Conservation (phyloP, 2,329 filamentous ascomycete species). For the Pseudogymnoascus sp. region DNA sequence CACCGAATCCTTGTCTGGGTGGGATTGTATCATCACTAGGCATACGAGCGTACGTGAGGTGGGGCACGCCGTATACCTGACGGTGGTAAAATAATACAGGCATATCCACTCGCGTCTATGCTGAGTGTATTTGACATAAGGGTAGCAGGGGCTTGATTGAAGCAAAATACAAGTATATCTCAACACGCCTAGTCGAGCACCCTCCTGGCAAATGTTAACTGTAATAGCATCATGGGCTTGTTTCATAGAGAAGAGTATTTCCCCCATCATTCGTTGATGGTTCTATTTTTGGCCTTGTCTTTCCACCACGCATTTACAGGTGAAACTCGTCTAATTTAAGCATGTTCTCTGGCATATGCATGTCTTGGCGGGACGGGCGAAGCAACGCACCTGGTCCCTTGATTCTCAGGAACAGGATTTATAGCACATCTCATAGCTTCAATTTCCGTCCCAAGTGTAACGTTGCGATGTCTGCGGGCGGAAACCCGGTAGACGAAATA, state of each 20-base stretch:
- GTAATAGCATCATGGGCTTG: neutral
- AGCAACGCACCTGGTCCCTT: neutral
- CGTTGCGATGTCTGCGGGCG: neutral
- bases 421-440: neutral
- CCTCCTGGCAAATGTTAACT: neutral
- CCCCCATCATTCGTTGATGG: neutral
- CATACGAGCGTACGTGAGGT: neutral
- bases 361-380: neutral
- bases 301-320: neutral
- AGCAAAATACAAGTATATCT: neutral
- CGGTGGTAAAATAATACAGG: neutral
- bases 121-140: neutral
- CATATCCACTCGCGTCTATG: neutral
- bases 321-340: slow-evolving; percentile 2
- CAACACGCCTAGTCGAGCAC: neutral
- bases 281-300: neutral
- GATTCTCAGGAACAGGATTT: neutral
- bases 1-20: neutral
- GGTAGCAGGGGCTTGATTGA: neutral
- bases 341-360: slow-evolving; percentile 2
- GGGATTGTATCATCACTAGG: neutral
- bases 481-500: neutral
- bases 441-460: neutral
- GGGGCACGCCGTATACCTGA: neutral
- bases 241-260: neutral